A percentile compares a stretch with the other conserved stretches of the same genome.
phyloP scores from a whole-genome alignment of 2,329 filamentous ascomycete species.

The Phaeoacremonium minimum region DNA sequence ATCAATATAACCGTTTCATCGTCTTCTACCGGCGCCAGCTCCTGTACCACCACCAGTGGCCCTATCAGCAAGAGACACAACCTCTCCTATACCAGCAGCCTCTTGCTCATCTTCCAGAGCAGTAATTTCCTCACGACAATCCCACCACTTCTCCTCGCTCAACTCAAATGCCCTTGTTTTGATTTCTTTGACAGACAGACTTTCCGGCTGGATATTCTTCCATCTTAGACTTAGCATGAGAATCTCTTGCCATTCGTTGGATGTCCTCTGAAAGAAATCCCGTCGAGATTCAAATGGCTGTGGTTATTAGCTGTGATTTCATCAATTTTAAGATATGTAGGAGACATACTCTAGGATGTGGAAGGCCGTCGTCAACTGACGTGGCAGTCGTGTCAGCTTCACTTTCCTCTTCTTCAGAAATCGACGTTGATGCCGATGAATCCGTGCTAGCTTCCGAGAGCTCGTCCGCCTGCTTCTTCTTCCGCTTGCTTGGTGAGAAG shows the following conservation, averaged over 20 bases:
- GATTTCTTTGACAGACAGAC: constrained; percentile 80
- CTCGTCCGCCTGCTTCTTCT: constrained; percentile 45
- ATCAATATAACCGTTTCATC: no score
- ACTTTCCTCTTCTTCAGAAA: constrained; percentile 37
- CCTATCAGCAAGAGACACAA: constrained; percentile 79
- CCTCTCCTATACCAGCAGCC: constrained; percentile 89
- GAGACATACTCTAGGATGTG: constrained; percentile 56
- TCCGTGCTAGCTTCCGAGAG: constrained; percentile 32
- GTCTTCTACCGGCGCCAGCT: constrained; percentile 15
- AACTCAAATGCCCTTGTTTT: constrained; percentile 86
- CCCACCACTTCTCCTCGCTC: constrained; percentile 98
- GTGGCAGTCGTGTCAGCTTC: constrained; percentile 40
- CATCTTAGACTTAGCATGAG: constrained; percentile 71
- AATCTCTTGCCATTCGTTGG: constrained; percentile 85
- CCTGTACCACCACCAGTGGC: constrained; percentile 40
- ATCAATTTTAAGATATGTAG: neutral
- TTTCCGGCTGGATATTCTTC: constrained; percentile 62
- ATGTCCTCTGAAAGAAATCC: constrained; percentile 88
- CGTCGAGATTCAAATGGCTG: constrained; percentile 85
- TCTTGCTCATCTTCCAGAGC: constrained; percentile 94
- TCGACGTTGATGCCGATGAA: constrained; percentile 18
- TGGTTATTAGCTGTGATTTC: constrained; percentile 18
- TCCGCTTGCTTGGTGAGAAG: constrained; percentile 50
- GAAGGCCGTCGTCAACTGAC: constrained; percentile 68
- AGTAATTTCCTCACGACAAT: constrained; percentile 89